Evolutionary conservation across 345 rosid genomes (phyloP).

Genomic region (Eucalyptus pumila): DNA sequence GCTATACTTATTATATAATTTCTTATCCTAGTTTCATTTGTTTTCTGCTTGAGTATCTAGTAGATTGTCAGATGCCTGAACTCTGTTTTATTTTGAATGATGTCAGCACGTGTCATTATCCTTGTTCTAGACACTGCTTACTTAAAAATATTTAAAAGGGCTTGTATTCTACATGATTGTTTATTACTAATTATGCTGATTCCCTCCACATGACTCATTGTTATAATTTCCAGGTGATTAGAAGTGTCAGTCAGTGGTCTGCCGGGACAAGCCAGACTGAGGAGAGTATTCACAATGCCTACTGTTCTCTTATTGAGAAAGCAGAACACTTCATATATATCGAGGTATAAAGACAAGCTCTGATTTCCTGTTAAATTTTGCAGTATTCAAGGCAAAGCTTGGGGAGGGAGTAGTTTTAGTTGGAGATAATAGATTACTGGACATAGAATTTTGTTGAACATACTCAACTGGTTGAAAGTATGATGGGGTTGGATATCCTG

Average conservation of each 20-base stretch:
- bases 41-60: not conserved
- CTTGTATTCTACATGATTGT: not conserved
- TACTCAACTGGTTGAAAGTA: not conserved
- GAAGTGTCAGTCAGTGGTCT: slow-evolving; percentile 99
- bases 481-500: not conserved
- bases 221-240: slow-evolving; percentile 51
- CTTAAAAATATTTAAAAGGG: not conserved
- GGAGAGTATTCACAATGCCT: slow-evolving; percentile 93
- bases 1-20: not conserved
- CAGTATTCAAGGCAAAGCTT: not conserved
- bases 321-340: slow-evolving; percentile 91
- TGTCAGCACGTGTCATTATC: not conserved
- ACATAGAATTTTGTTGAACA: not conserved
- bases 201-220: not conserved
- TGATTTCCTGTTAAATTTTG: not conserved
- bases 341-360: slow-evolving; percentile 41
- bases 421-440: not conserved
- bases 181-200: not conserved
- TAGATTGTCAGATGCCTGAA: not conserved
- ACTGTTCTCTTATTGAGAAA: slow-evolving; percentile 89
- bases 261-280: slow-evolving; percentile 97
- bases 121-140: not conserved
- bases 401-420: not conserved
- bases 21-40: not conserved
- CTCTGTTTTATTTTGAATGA: not conserved